These are phyloP conservation scores for Suillus lakei DNA, from an alignment of 768 basidiomycete species.

Conservation along the genomic window DNA sequence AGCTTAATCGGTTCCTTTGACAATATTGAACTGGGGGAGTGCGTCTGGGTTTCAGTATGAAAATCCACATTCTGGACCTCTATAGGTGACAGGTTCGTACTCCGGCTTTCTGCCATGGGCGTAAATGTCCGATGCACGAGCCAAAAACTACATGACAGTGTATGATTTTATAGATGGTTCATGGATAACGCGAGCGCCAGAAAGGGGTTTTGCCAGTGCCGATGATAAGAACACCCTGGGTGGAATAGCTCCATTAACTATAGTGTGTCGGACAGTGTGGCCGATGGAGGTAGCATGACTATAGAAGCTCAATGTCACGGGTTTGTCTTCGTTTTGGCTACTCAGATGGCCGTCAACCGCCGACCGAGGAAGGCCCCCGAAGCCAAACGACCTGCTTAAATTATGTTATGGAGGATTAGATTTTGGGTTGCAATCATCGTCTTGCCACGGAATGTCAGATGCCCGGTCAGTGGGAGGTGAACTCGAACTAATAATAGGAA, in stretches of 20 bases:
- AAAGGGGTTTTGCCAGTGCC: background rate
- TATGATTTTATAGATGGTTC: background rate
- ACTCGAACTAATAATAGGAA: background rate
- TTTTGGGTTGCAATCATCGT: background rate
- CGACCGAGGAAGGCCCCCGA: background rate
- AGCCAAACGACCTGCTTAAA: background rate
- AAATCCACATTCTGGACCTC: background rate
- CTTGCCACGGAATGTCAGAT: background rate
- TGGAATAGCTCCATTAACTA: background rate
- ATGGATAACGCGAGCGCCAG: background rate
- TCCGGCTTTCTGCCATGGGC: conserved; percentile 7
- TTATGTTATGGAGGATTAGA: background rate
- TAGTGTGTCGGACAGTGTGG: background rate
- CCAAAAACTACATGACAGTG: background rate
- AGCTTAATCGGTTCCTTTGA: background rate
- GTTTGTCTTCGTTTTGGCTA: background rate
- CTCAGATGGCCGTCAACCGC: background rate
- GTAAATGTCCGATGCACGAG: background rate
- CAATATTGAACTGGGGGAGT: background rate
- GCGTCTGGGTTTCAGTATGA: background rate
- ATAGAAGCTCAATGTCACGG: background rate
- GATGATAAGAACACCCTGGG: background rate
- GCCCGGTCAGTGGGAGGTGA: background rate
- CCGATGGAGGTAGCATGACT: background rate
- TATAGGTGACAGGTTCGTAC: conserved; percentile 1